Base-by-base conservation (phyloP, 805 yeast genomes). In the Wickerhamiella bombiphila region DNA sequence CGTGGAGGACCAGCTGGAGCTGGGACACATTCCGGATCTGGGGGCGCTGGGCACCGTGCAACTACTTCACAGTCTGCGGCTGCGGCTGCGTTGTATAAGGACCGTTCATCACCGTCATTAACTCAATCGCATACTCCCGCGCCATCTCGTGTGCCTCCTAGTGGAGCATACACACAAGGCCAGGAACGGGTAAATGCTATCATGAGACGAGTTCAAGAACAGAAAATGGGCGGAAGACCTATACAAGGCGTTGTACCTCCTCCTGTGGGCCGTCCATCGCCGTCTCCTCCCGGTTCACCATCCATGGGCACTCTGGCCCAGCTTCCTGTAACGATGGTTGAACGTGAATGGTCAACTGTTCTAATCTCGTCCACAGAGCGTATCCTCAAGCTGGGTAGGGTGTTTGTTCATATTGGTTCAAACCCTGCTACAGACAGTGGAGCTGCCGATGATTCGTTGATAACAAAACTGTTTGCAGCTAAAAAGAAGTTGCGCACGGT, bases 291-390 rank as follows among this genome's bases (percentile, higher is more conserved):
- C 20, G 25, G 13, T 6, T 19, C 29, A 29, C 38, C 37, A 18
- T 6, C 32, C 17, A 26, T 29, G 15, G 22, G 37, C 14, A 20
- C 30, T 15, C 39, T 43, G 22, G 50, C 50, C 3, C 36, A 29
- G 2, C 60, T 66, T 5, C 70, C 73, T 1, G 45, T 60, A n/a
- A 56, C 68, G 1, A 51, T 64, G 8, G 45, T 66, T 2, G 77
- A 71, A 43, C 53, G 60, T 3, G 72, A 72, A 18, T 71, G 72
- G 70, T 54, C 60, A 7, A 49, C 50, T 20, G 57, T 64, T 37
- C 57, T 71, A 34, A 50, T 49, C 13, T 61, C 63, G 36, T 54
- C 61, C 6, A 65, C 65, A 26, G 77, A 71, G 50, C 57, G 76
- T 32, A 58, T 71, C 5, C 41, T 69, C 38, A 60, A 60, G 38